Base-by-base conservation (phyloP, 148 eudicot species). In the Euryodendron excelsum region DNA sequence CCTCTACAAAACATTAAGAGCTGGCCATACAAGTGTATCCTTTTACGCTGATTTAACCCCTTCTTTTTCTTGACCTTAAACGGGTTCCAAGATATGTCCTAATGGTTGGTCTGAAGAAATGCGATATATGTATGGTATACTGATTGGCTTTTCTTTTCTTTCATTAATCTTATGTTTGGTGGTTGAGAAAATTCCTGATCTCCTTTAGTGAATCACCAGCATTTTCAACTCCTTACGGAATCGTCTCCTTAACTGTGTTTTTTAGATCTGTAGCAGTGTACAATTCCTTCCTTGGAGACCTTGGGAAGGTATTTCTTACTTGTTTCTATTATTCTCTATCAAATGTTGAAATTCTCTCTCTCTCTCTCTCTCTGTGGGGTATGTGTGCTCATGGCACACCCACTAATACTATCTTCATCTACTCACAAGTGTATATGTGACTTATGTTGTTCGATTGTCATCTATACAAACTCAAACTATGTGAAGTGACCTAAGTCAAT, bases 271-370 rank as follows among this genome's bases (percentile, higher is more conserved):
- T 84, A 96, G 93, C 88, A 91, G 92, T 73, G 96, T 89, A 31
- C 97, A 91, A 39, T 96, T 96, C 77, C 90, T 91, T 87, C 98
- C 98, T 74, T 96, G 99, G 99, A 93, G 84, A 86, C 88, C 92
- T 79, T 91, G 98, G 98, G 98, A 90, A 96, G 99, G 99, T 96
- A 90, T 37, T 73, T 52, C 14, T 63, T 69, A 23, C 52, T 63
- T 44, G 65, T 58, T 27, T 48, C 33, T 78, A 30, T 58, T 34
- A 34, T 39, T 67, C 37, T 47, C 27, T 56, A 9, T 34, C 13
- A 53, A 37, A 13, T 45, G 9, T 5, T 2, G 44, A 36, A 44
- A 52, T 12, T 65, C 45, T 18, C 67, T 10, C 33, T 37, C 63
- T 45, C 36, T 77, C 23, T 58, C 41, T n/a, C 44, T 53, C 17